Evolutionary conservation across 805 yeast genomes (phyloP), one percentile per base, ranked within the genome.

Genomic region (Kodamaea restingae): DNA sequence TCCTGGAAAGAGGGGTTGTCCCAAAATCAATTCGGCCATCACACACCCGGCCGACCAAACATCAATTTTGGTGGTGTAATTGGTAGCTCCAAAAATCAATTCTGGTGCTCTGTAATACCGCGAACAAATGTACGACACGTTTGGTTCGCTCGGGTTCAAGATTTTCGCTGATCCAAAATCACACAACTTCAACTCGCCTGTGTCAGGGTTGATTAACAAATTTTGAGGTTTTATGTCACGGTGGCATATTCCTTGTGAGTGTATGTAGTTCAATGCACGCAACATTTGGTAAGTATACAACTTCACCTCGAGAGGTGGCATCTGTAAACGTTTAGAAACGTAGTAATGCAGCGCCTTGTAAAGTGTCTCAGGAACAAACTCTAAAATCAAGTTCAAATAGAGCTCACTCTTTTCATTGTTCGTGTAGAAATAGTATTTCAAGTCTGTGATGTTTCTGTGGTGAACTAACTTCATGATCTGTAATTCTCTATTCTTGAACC

Each of bases 31-130:
- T 65, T 93, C 98, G 4, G 98, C 98, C 87, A 93, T 88, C 15
- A 93, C 98, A 69, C 98, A 93, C 15, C 96, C 96, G 10, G 95
- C 88, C 10, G 96, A 86, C 98, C 98, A 93, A 35, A 93, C 79
- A 60, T 93, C 98, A 49, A 93, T 93, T 61, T 91, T 90, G 21
- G 97, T 88, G 6, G 98, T 88, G 63, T 93, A 93, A 63, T 90
- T 87, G 18, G 95, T 84, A 10, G 98, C 95, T 14, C 98, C 98
- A 68, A 93, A 93, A 44, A 93, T 93, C 51, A 93, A 77, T 64
- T 93, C 98, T 0, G 98, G 98, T 5, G 98, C 98, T 41, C 98
- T 73, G 65, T 93, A 93, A 65, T 91, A 93, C 51, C 98, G 76
- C 14, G 97, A 88, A 65, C 98, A 93, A 38, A 93, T 93, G 62